Evolutionary conservation across 306 rosid genomes (phyloP), one percentile per base, ranked within the genome.

Genomic region (Rosa multiflora): DNA sequence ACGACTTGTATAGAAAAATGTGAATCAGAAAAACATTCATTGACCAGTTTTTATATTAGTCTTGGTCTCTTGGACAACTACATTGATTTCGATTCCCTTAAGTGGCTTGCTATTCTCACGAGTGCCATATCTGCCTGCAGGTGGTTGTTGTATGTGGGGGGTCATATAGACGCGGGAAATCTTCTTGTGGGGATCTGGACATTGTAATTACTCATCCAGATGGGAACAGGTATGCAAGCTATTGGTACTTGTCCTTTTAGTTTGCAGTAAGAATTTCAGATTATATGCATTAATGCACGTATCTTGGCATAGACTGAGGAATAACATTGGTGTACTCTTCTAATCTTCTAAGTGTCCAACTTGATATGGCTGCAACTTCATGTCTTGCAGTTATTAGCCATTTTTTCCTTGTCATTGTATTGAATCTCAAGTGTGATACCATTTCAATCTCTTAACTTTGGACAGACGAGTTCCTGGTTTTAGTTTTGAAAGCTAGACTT

Each of bases 141-240:
- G 89, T 87, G 76, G 79, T 73, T 42, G 84, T 94, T 63, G 62
- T 91, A 66, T 94, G 99, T 80, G 99, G 99, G 67, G 97, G 97
- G 81, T 94, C 99, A 77, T 94, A 79, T 83, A 87, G 97, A 79
- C 95, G 97, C 32, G 95, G 97, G 75, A 94, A 91, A 87, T 86
- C 97, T 67, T 88, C 92, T 46, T 94, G 97, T 78, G 99, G 97
- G 62, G 99, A 94, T 86, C 85, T 94, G 84, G 99, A 94, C 81
- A 78, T 94, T 83, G 78, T 94, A 82, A 82, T 92, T 72, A 94
- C 97, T 39, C 97, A 94, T 86, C 97, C 97, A 32, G 97, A 94
- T 89, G 97, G 97, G 79, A 84, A 61, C 76, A 92, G 99, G 99
- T 92, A 73, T 42, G 48, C 48, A 69, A 29, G 76, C 70, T 63